Evolutionary conservation across 2,329 filamentous ascomycete genomes (phyloP).

Genomic region (Talaromyces rugulosus): DNA sequence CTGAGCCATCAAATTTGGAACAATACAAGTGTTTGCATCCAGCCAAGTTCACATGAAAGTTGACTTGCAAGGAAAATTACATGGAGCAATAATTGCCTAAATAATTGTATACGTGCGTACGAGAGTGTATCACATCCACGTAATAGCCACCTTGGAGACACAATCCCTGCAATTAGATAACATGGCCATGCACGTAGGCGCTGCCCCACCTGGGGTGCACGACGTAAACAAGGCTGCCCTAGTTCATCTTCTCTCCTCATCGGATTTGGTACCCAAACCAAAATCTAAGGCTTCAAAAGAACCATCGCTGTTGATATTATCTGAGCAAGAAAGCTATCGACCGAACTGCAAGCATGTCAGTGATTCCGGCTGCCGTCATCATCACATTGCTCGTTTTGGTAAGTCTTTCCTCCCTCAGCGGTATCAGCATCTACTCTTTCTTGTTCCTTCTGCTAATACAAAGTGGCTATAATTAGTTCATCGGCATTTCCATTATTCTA

Average conservation of each 20-base stretch:
- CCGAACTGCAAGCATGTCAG: background rate
- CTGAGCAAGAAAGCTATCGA: background rate
- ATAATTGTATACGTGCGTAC: background rate
- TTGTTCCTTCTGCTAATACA: background rate
- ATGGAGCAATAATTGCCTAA: background rate
- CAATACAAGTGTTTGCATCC: background rate
- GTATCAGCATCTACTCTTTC: conserved; percentile 20
- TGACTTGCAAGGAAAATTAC: background rate
- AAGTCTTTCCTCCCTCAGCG: conserved; percentile 61
- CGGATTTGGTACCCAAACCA: background rate
- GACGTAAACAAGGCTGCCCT: background rate
- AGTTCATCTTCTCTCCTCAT: background rate
- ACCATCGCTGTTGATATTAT: background rate
- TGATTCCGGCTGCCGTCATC: conserved; percentile 5
- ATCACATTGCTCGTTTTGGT: conserved; percentile 10
- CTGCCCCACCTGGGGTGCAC: background rate
- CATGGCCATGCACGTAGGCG: background rate
- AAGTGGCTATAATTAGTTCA: conserved; percentile 1
- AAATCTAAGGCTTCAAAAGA: background rate
- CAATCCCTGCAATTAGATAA: background rate
- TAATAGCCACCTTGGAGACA: background rate
- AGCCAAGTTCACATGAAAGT: background rate
- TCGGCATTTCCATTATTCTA: conserved; percentile 14
- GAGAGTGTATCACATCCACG: background rate
- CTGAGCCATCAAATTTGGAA: background rate